A percentile compares a stretch with the other conserved stretches of the same genome.
Conservation (phyloP, 1,284 basidiomycete species). For the Pseudozyma hubeiensis region DNA sequence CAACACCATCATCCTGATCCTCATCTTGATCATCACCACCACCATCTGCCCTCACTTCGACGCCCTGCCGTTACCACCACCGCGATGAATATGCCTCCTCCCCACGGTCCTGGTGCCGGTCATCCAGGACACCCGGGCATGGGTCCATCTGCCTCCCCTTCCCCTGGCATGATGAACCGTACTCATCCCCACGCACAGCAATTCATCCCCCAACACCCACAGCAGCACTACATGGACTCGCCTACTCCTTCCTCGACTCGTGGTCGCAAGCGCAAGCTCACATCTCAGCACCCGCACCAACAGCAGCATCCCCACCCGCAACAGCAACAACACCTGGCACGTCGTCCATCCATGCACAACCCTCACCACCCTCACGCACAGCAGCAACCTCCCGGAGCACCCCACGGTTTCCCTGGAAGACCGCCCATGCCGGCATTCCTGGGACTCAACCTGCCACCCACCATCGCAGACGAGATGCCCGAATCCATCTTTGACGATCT, state of each 20-base stretch:
- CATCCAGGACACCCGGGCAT: conserved; percentile 33
- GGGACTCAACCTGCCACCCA: conserved; percentile 44
- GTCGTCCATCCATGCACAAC: conserved; percentile 37
- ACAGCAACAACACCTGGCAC: conserved; percentile 21
- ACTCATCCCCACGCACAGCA: conserved; percentile 36
- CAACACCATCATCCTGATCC: conserved; percentile 11
- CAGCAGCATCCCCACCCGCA: conserved; percentile 7
- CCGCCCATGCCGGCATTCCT: conserved; percentile 28
- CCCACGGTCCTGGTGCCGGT: conserved; percentile 36
- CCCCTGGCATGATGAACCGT: conserved; percentile 38
- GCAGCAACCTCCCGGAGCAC: conserved; percentile 9
- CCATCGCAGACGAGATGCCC: conserved; percentile 48
- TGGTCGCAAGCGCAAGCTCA: conserved; percentile 47
- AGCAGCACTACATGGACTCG: conserved; percentile 42
- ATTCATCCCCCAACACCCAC: conserved; percentile 33
- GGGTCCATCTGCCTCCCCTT: conserved; percentile 28
- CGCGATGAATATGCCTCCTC: conserved; percentile 48
- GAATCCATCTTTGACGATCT: conserved; percentile 60
- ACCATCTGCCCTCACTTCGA: not conserved
- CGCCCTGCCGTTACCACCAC: not conserved
- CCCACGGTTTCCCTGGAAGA: conserved; percentile 18
- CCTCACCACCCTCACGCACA: conserved; percentile 20
- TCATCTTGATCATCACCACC: not conserved
- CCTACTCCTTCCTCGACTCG: conserved; percentile 33
- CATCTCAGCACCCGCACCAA: conserved; percentile 25